Evolutionary conservation across 768 basidiomycete species (phyloP).

Genomic region (Cystobasidiopsis lactophilus): DNA sequence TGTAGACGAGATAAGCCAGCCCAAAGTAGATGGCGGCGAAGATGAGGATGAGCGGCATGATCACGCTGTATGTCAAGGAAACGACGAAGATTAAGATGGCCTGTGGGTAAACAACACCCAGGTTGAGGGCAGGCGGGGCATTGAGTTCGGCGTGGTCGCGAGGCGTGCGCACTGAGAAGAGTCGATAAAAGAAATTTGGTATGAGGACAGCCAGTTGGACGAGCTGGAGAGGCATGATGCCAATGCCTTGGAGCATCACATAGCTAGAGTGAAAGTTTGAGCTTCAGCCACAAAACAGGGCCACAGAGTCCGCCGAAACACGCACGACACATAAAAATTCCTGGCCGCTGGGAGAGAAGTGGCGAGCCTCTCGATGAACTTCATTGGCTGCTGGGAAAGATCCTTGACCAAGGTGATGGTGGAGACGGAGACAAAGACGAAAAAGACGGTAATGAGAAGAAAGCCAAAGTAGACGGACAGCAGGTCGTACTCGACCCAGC

Average conservation of each 20-base stretch:
- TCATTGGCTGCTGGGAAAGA: constrained; percentile 75
- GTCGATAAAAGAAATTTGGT: constrained; percentile 47
- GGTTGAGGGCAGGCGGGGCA: constrained; percentile 94
- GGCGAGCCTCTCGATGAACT: constrained; percentile 82
- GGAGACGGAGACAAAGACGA: constrained; percentile 18
- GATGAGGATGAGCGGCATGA: constrained; percentile 80
- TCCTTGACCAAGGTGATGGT: constrained; percentile 53
- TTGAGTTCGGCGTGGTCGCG: constrained; percentile 91
- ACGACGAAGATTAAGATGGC: constrained; percentile 90
- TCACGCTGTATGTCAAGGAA: constrained; percentile 81
- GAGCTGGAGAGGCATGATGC: constrained; percentile 79
- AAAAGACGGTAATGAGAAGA: constrained; percentile 26
- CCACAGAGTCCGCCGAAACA: constrained; percentile 38
- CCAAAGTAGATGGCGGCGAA: constrained; percentile 95
- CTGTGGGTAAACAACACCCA: constrained; percentile 90
- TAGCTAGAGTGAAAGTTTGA: constrained; percentile 31
- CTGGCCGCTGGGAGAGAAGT: constrained; percentile 46
- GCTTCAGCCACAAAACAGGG: background rate
- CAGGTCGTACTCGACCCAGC: constrained; percentile 80
- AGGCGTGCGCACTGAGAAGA: constrained; percentile 69
- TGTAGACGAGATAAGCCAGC: constrained; percentile 39
- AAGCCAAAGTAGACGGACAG: constrained; percentile 92
- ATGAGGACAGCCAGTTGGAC: constrained; percentile 76
- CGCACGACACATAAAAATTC: constrained; percentile 31
- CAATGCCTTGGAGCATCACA: constrained; percentile 66